These are phyloP conservation scores for Daedaleopsis sinensis DNA, from an alignment of 768 basidiomycete species.

Conservation along the genomic window DNA sequence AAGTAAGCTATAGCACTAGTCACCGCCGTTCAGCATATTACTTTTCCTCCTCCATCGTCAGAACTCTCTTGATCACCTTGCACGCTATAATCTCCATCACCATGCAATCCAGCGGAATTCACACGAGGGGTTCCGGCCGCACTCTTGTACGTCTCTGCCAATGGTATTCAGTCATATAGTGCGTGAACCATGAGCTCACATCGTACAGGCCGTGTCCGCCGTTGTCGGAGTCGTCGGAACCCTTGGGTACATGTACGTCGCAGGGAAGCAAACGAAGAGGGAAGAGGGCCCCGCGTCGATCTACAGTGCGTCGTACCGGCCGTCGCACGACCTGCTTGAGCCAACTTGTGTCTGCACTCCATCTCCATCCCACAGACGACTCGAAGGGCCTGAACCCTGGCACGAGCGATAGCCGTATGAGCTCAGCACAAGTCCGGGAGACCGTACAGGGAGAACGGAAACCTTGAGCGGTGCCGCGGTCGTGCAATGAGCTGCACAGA, in stretches of 20 bases:
- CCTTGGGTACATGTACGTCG: conserved; percentile 24
- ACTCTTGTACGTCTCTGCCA: background rate
- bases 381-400: conserved; percentile 10
- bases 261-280: conserved; percentile 21
- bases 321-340: background rate
- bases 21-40: too few species aligned
- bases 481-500: background rate
- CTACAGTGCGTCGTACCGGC: conserved; percentile 15
- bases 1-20: too few species aligned
- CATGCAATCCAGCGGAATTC: background rate
- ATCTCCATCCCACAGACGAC: conserved; percentile 6
- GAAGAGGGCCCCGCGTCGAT: conserved; percentile 23
- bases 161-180: background rate
- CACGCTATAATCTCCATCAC: background rate
- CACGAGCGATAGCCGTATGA: conserved; percentile 13
- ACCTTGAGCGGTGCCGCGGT: conserved; percentile 7
- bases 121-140: conserved; percentile 4
- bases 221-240: conserved; percentile 3
- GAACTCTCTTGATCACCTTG: too few species aligned
- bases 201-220: conserved; percentile 6
- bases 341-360: background rate
- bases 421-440: conserved; percentile 14
- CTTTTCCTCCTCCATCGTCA: too few species aligned
- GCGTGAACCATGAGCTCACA: background rate
- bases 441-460: conserved; percentile 19